Evolutionary conservation across 306 rosid species (phyloP).

Genomic region (Pterocarpus macrocarpus): DNA sequence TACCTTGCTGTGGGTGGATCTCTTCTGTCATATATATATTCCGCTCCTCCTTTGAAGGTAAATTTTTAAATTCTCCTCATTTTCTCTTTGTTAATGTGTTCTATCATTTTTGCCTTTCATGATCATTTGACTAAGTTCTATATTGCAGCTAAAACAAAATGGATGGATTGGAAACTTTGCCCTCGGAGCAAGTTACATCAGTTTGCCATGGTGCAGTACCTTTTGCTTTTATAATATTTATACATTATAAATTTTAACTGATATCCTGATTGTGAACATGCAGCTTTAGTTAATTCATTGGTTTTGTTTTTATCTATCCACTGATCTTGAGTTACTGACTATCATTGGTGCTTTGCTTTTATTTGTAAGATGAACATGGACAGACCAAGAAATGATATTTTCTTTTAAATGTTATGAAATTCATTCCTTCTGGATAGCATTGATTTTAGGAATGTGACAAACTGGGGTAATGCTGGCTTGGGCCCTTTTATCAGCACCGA

Average conservation of each 20-base stretch:
- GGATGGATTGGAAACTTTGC: conserved; percentile 99
- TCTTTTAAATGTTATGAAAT: neutral
- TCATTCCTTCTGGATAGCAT: neutral
- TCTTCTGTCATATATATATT: conserved; percentile 87
- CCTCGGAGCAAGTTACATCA: conserved; percentile 98
- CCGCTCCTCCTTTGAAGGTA: conserved; percentile 98
- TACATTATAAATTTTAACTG: neutral
- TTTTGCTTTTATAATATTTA: conserved; percentile 6
- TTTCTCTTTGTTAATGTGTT: neutral
- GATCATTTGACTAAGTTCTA: conserved; percentile 44
- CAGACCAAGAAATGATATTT: neutral
- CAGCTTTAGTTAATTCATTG: conserved; percentile 20
- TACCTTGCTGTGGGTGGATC: conserved; percentile 97
- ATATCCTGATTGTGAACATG: conserved; percentile 8
- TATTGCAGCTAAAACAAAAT: conserved; percentile 90
- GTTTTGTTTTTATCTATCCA: neutral
- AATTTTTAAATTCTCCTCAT: neutral
- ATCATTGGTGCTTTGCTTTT: conserved; percentile 7
- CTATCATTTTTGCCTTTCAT: neutral
- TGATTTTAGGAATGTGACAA: neutral
- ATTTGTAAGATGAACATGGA: conserved; percentile 8
- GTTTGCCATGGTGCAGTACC: conserved; percentile 89
- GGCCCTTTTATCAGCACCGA: neutral
- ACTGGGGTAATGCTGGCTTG: neutral
- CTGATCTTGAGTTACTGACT: conserved; percentile 9